Base-by-base conservation (phyloP, 768 basidiomycete genomes). In the Gymnopilus junonius region DNA sequence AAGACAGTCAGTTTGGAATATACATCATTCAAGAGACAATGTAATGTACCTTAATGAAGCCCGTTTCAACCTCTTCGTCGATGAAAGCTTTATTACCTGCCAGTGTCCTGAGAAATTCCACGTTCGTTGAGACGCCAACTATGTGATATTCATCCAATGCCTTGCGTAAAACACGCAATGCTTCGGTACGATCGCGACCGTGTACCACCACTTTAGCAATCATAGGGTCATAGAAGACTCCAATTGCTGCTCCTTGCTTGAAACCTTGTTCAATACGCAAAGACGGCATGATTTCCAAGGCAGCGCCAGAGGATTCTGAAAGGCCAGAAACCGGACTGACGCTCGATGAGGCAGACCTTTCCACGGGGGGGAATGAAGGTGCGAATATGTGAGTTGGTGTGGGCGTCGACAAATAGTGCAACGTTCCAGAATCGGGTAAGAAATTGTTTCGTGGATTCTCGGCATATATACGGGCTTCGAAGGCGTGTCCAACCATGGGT, bases 401-500 rank as follows among this genome's bases (percentile, higher is more conserved):
- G 0, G 95, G 95, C 0, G 93, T 91, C 0, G 91, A 90, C 54
- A 95, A 85, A 73, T 95, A 90, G 5, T 93, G 75, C 11, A 98
- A 81, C 3, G 82, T 80, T 2, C 95, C 95, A 20, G 93, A 95
- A 70, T 97, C 95, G 0, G 95, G 95, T 5, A 97, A 82, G 80
- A 97, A 97, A 73, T 93, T 86, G 74, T 95, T 94, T 62, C 94
- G 87, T 21, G 95, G 96, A 67, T 94, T 93, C 75, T 97, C 96
- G 2, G 95, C 96, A 71, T 98, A 97, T 64, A 98, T 96, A 20
- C 96, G 88, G 7, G 94, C 94, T 76, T 97, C 96, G 67, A 97
- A 97, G 0, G 95, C 93, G 66, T 97, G 96, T 5, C 96, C 96
- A 0, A 92, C 87, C 55, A 95, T 88, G 1, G 93, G 94, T 59